Conservation (phyloP, 345 rosid species). For the Erysimum cheiranthoides region DNA sequence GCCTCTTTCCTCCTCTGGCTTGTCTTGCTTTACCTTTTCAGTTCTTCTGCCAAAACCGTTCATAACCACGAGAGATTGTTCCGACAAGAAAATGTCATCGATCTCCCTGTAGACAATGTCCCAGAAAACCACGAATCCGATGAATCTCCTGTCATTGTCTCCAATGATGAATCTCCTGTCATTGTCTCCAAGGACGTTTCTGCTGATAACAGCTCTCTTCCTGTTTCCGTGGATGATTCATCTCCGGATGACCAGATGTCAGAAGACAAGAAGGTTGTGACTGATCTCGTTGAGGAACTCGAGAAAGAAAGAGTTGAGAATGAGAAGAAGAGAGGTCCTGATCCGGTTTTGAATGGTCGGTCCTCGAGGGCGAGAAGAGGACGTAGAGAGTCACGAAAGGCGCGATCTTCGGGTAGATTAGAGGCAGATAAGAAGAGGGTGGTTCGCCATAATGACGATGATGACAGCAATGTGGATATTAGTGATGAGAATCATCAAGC, state of each 20-base stretch:
- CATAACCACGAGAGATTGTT: constrained; percentile 42
- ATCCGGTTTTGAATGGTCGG: constrained; percentile 18
- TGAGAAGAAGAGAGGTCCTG: constrained; percentile 19
- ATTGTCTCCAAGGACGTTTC: constrained; percentile 4
- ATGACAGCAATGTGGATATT: constrained; percentile 3
- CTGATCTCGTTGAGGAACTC: constrained; percentile 34
- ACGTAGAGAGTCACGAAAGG: constrained; percentile 29
- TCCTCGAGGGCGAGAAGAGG: constrained; percentile 21
- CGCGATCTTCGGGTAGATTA: constrained; percentile 30
- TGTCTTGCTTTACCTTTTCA: constrained; percentile 53
- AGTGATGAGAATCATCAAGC: constrained; percentile 33
- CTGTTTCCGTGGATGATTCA: not conserved
- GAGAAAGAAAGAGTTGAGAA: constrained; percentile 36
- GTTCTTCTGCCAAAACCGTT: constrained; percentile 46
- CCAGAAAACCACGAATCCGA: constrained; percentile 24
- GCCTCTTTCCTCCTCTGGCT: constrained; percentile 55
- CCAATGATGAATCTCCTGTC: not conserved
- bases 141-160: constrained; percentile 32
- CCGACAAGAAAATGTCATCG: constrained; percentile 26
- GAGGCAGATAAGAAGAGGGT: constrained; percentile 31
- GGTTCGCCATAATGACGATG: constrained; percentile 2
- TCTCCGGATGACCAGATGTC: constrained; percentile 24
- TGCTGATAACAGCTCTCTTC: constrained; percentile 31
- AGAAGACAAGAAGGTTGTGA: constrained; percentile 35
- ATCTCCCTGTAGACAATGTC: constrained; percentile 27